Evolutionary conservation across 805 yeast genomes (phyloP).

Genomic region (Myxozyma kluyveri): DNA sequence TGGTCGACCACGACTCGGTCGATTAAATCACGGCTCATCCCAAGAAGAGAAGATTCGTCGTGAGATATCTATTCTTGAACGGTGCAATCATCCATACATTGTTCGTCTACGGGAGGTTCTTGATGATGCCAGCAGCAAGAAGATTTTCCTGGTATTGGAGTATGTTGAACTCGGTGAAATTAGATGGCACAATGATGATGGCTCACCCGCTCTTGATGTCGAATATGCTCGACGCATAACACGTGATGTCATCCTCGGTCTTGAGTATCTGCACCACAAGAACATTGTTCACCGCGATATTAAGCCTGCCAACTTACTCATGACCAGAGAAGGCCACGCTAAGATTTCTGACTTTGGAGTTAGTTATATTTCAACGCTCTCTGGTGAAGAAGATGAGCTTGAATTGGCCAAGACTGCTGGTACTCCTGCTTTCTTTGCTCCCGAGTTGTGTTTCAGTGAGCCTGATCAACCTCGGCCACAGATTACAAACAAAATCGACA

Average conservation of each 20-base stretch:
- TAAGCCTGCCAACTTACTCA: slow-evolving; percentile 86
- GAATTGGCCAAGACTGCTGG: slow-evolving; percentile 96
- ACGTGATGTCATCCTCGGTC: slow-evolving; percentile 79
- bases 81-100: slow-evolving; percentile 89
- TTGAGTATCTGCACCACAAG: slow-evolving; percentile 85
- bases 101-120: slow-evolving; percentile 81
- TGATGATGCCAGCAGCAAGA: slow-evolving; percentile 78
- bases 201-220: slow-evolving; percentile 62
- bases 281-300: slow-evolving; percentile 94
- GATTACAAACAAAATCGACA: slow-evolving; percentile 80
- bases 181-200: slow-evolving; percentile 61
- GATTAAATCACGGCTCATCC: slow-evolving; percentile 39
- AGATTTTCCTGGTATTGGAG: slow-evolving; percentile 86
- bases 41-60: slow-evolving; percentile 74
- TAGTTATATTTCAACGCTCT: slow-evolving; percentile 58
- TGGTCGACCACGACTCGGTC: slow-evolving; percentile 51
- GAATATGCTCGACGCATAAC: slow-evolving; percentile 67
- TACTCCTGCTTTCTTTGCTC: slow-evolving; percentile 95
- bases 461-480: slow-evolving; percentile 43
- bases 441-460: slow-evolving; percentile 77
- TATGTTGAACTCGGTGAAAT: slow-evolving; percentile 89
- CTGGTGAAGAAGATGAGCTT: slow-evolving; percentile 48
- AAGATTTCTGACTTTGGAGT: slow-evolving; percentile 98
- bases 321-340: slow-evolving; percentile 65
- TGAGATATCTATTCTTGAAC: slow-evolving; percentile 91